Evolutionary conservation across 2,329 filamentous ascomycete genomes (phyloP).

Genomic region (Talaromyces piceae): DNA sequence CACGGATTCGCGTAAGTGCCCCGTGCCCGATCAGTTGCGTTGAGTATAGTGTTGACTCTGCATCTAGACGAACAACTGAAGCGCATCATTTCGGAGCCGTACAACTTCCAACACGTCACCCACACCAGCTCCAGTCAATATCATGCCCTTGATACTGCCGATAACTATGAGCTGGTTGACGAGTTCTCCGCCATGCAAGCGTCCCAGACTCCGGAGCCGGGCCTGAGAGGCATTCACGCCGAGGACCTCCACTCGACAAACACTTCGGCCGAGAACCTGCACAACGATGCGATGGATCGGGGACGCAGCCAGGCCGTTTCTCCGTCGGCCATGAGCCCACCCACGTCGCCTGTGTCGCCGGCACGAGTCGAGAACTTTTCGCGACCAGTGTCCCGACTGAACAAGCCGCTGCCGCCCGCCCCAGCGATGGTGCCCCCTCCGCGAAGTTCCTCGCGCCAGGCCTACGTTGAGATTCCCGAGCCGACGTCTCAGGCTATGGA

Average conservation of each 20-base stretch:
- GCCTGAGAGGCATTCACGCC: constrained; percentile 47
- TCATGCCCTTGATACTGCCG: constrained; percentile 44
- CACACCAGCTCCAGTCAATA: constrained; percentile 52
- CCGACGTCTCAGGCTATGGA: constrained; percentile 34
- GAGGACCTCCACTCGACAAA: constrained; percentile 37
- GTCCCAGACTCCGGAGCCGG: constrained; percentile 43
- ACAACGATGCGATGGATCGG: constrained; percentile 9
- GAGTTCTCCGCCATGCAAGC: constrained; percentile 49
- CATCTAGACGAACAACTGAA: constrained; percentile 36
- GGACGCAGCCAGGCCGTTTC: constrained; percentile 8
- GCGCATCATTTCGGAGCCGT: constrained; percentile 52
- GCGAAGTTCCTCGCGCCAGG: constrained; percentile 29
- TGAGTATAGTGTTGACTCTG: neutral
- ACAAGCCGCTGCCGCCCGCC: constrained; percentile 27
- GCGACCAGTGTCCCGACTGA: constrained; percentile 40
- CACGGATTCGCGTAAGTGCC: constrained; percentile 29
- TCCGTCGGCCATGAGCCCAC: constrained; percentile 21
- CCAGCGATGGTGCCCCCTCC: constrained; percentile 36
- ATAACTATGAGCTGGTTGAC: constrained; percentile 45
- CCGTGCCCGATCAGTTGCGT: neutral
- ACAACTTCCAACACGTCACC: constrained; percentile 58
- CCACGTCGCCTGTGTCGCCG: constrained; percentile 19
- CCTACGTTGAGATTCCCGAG: constrained; percentile 22
- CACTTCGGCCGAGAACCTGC: neutral
- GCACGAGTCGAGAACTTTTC: constrained; percentile 48